phyloP scores from a whole-genome alignment of 2,329 filamentous ascomycete genomes.

The Epichloe hybrida region DNA sequence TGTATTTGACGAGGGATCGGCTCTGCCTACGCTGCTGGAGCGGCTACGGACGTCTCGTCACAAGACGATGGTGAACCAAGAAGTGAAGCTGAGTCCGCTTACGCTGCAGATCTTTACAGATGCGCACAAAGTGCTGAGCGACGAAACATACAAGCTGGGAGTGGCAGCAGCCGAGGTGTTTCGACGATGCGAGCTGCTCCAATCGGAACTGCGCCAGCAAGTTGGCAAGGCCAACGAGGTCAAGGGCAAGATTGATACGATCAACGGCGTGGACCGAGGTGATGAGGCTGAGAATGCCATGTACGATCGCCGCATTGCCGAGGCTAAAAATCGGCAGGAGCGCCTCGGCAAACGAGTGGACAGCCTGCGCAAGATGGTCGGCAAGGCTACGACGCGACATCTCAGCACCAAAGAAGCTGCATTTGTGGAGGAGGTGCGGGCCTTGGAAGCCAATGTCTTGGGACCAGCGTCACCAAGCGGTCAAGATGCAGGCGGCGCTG shows the following conservation, averaged over 20 bases:
- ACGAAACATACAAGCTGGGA: slow-evolving; percentile 56
- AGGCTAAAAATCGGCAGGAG: slow-evolving; percentile 41
- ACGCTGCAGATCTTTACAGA: slow-evolving; percentile 60
- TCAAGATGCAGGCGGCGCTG: neutral
- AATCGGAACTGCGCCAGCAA: slow-evolving; percentile 54
- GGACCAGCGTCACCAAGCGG: slow-evolving; percentile 12
- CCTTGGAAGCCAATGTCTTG: slow-evolving; percentile 39
- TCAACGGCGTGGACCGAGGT: slow-evolving; percentile 35
- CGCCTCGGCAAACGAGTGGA: slow-evolving; percentile 47
- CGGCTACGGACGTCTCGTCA: slow-evolving; percentile 45
- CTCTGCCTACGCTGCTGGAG: slow-evolving; percentile 42
- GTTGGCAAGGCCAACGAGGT: slow-evolving; percentile 53
- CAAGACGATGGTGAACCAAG: slow-evolving; percentile 49
- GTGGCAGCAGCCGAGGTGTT: slow-evolving; percentile 61
- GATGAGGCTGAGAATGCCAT: slow-evolving; percentile 39
- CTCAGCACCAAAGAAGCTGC: slow-evolving; percentile 32
- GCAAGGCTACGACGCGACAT: slow-evolving; percentile 28
- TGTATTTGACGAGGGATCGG: slow-evolving; percentile 42
- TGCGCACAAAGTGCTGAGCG: slow-evolving; percentile 55
- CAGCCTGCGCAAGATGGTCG: slow-evolving; percentile 32
- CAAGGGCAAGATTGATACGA: slow-evolving; percentile 50
- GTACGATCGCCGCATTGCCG: slow-evolving; percentile 44
- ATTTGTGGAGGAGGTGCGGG: slow-evolving; percentile 32
- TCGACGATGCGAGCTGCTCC: slow-evolving; percentile 53
- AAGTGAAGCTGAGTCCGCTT: slow-evolving; percentile 55